Base-by-base conservation (phyloP, 179 eudicot species). In the Carnegiea gigantea region DNA sequence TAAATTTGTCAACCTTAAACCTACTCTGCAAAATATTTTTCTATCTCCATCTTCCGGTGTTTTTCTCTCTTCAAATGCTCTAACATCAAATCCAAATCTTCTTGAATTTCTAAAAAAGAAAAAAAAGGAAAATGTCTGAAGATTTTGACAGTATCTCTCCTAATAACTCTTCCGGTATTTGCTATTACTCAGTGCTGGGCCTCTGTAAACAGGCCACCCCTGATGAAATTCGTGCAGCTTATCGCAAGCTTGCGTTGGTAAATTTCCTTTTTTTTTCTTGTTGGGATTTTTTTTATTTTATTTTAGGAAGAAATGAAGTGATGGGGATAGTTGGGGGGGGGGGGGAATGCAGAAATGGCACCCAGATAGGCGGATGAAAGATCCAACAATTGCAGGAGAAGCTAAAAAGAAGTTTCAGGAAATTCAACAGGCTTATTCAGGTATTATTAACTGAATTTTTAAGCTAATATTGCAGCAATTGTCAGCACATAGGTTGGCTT, bases 281-380 rank as follows among this genome's bases (percentile, higher is more conserved):
- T 43, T 36, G 20, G 36, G 2, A 53, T 21, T 53, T 57, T 9
- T 24, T 68, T 43, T 33, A 60, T 23, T 36, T n/a, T 72, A 5
- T 75, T 53, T 49, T 11, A 15, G 15, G 67, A 10, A 21, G 15
- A 33, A 33, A 33, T 70, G 38, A 70, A 4, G 14, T 5, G 36
- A 23, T 60, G 1, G 36, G 20, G 57, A 44, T 3, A 33, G 36
- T 33, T n/a, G n/a, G 57, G 57, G 30, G 18, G 20, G n/a, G n/a
- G n/a, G n/a, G n/a, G n/a, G n/a, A n/a, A 51, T 78, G 73, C 80
- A 93, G 97, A 89, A 89, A 73, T 93, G 98, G 98, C 96, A 93
- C 67, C 98, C 98, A 5, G 96, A 93, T 84, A 84, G 90, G 82
- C 91, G 90, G 83, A 62, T 83, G 83, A 89, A 82, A 83, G 86